Evolutionary conservation across 176 grass and related monocot genomes (phyloP).

Genomic region (sorghum (Sorghum bicolor)): Sorghum_bicolor_NCBIv3 NC_012873.2:61220501-61221000

Average conservation of each 20-base stretch:
- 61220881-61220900: conserved; percentile 48
- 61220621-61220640: conserved; percentile 78
- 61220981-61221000: conserved; percentile 26
- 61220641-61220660: conserved; percentile 62
- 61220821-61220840: conserved; percentile 51
- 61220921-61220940: conserved; percentile 26
- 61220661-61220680: conserved; percentile 90
- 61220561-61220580: conserved; percentile 77
- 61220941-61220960: conserved; percentile 48
- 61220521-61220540: neutral
- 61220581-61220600: conserved; percentile 63
- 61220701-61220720: conserved; percentile 33
- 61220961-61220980: conserved; percentile 50
- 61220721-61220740: conserved; percentile 39
- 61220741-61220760: conserved; percentile 36
- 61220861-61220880: conserved; percentile 41
- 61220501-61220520: neutral
- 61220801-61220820: conserved; percentile 51
- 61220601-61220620: conserved; percentile 88
- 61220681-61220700: conserved; percentile 13
- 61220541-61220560: neutral
- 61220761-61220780: conserved; percentile 54
- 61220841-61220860: conserved; percentile 41
- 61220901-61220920: conserved; percentile 48
- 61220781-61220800: conserved; percentile 47